Base-by-base conservation (phyloP, 225 moss, liverwort and hornwort species). In the Physcomitrium patens region DNA sequence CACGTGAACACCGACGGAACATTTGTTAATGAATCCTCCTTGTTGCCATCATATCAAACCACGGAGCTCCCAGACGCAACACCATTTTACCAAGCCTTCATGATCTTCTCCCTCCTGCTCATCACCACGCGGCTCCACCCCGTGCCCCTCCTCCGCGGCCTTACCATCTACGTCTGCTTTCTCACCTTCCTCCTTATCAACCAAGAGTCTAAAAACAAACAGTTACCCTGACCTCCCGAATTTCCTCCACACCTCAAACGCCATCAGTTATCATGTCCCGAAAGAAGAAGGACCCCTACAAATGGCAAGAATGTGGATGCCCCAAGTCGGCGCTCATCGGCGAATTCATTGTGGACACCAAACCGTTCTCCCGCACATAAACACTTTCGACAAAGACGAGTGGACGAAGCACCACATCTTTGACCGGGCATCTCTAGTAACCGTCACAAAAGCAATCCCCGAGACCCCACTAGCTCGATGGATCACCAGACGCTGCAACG, bases 71-170 rank as follows among this genome's bases (percentile, higher is more conserved):
- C 54, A 4, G 61, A 58, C 1, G 53, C 48, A 12, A 79, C 67
- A 0, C 87, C 84, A 11, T 81, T 81, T 41, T 76, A 79, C 58
- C 81, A 87, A 67, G 84, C 87, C 8, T 22, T 87, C 0, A 73
- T 81, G 62, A 87, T 87, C 41, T 84, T 87, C 27, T 76, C 77
- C 54, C 81, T 87, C 2, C 41, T 87, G 0, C 70, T 87, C 49
- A 76, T 87, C 37, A 87, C 84, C 0, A 87, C 84, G 0, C 73
- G 81, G 45, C 70, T 87, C 10, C 79, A 87, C 56, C 73, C 66
- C 0, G 67, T 52, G 27, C 87, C 84, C 0, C 76, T 87, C 8
- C 79, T 84, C 0, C 79, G 84, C 0, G 79, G 87, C 1, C 61
- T 87, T 27, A 58, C 81, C 11, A 81, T 87, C 70, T 87, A 87